A percentile compares a stretch with the other conserved stretches of the same genome.
Conservation (phyloP, 2,329 filamentous ascomycete genomes). For the Colletotrichum sp. region DNA sequence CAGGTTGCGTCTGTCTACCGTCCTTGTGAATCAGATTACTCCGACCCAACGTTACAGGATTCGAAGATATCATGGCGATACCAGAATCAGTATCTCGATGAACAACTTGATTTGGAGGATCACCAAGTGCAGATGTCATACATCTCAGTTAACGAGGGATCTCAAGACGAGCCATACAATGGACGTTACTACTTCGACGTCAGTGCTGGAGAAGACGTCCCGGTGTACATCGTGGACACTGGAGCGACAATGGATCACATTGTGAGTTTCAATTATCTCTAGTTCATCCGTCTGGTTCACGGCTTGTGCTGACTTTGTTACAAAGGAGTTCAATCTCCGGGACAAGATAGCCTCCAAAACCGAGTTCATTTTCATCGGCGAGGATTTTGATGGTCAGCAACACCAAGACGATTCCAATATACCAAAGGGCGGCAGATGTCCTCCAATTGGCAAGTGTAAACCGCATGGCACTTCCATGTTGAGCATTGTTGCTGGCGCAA, state of each 20-base stretch:
- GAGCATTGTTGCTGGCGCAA: not conserved
- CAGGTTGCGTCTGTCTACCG: not conserved
- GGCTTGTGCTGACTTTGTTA: too few species aligned
- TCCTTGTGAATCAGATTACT: not conserved
- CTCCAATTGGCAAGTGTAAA: not conserved
- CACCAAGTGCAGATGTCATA: not conserved
- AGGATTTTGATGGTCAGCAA: not conserved
- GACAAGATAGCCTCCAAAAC: not conserved
- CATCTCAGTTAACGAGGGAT: not conserved
- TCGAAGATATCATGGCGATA: not conserved
- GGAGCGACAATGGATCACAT: not conserved
- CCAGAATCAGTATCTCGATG: not conserved
- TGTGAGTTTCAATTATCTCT: too few species aligned
- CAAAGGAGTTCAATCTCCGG: not conserved
- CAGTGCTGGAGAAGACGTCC: not conserved
- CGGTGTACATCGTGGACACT: not conserved
- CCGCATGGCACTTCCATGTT: not conserved
- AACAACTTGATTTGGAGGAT: not conserved
- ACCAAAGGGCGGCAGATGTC: not conserved
- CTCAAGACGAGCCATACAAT: not conserved
- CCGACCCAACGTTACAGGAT: not conserved
- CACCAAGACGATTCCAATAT: not conserved
- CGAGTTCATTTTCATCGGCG: not conserved
- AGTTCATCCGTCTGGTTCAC: too few species aligned
- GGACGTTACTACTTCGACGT: not conserved